These are phyloP conservation scores for Colletotrichum sidae DNA, from an alignment of 2,329 filamentous ascomycete species.

Conservation along the genomic window DNA sequence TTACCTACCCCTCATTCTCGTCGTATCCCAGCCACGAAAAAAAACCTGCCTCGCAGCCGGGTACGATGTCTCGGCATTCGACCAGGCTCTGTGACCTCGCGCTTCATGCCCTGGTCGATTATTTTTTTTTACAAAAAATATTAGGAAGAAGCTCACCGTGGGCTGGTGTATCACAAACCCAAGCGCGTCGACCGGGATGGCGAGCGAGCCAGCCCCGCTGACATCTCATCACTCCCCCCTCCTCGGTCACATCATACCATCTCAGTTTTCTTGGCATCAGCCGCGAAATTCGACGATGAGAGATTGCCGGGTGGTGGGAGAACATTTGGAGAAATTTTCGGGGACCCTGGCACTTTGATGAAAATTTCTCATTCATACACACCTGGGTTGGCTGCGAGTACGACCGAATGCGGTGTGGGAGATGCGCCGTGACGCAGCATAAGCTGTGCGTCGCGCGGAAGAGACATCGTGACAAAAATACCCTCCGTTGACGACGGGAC, in stretches of 20 bases:
- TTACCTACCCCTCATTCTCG: neutral
- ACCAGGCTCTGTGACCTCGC: neutral
- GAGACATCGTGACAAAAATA: neutral
- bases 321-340: no score
- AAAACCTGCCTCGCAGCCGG: neutral
- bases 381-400: neutral
- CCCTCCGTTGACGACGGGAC: constrained; percentile 2
- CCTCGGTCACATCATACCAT: constrained; percentile 13
- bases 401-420: constrained; percentile 22
- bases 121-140: no score
- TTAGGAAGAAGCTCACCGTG: neutral
- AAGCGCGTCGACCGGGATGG: no score
- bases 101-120: neutral
- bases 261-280: constrained; percentile 25
- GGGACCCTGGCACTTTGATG: constrained; percentile 9
- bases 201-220: no score
- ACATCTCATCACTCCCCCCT: constrained; percentile 4
- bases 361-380: neutral
- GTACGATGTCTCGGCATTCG: neutral
- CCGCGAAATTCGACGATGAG: neutral
- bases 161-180: no score
- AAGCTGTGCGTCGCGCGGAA: neutral
- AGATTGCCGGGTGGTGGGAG: constrained; percentile 7
- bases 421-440: constrained; percentile 23
- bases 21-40: neutral